Conservation (phyloP, 2,329 filamentous ascomycete genomes). For the Bipolaris cookei region DNA sequence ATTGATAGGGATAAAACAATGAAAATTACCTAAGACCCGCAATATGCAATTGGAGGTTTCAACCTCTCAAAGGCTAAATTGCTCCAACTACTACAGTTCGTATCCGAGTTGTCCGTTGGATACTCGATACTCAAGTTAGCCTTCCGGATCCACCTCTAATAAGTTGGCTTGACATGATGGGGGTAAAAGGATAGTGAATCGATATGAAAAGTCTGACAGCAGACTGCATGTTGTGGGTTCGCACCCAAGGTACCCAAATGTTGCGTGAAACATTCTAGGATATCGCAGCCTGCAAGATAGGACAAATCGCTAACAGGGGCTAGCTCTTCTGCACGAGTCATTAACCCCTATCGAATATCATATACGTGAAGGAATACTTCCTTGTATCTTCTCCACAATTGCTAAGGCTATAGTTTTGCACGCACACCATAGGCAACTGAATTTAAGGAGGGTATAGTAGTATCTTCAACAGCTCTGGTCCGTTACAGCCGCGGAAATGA, state of each 20-base stretch:
- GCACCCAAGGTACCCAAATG: neutral
- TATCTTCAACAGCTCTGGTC: too few species aligned
- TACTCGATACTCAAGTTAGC: too few species aligned
- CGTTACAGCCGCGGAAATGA: too few species aligned
- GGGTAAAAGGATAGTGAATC: too few species aligned
- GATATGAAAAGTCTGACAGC: too few species aligned
- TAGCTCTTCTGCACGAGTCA: neutral
- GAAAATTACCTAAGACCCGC: neutral
- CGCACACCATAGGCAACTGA: neutral
- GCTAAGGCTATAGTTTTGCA: neutral
- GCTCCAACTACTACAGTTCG: too few species aligned
- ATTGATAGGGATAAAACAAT: neutral
- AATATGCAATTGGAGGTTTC: neutral
- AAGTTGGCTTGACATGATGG: too few species aligned
- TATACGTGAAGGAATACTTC: constrained; percentile 7
- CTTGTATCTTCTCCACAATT: constrained; percentile 1
- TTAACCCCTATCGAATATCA: neutral
- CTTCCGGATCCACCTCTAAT: too few species aligned
- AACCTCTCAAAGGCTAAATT: too few species aligned
- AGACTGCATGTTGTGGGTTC: neutral
- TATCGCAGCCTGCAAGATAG: neutral
- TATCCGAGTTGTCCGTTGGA: too few species aligned
- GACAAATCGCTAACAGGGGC: neutral
- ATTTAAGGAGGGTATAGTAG: too few species aligned
- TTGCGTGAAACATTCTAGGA: neutral